Percentiles rank a stretch among this genome's conserved stretches.
Evolutionary conservation across 805 yeast species (phyloP).

Genomic region (Wickerhamiella galacta): DNA sequence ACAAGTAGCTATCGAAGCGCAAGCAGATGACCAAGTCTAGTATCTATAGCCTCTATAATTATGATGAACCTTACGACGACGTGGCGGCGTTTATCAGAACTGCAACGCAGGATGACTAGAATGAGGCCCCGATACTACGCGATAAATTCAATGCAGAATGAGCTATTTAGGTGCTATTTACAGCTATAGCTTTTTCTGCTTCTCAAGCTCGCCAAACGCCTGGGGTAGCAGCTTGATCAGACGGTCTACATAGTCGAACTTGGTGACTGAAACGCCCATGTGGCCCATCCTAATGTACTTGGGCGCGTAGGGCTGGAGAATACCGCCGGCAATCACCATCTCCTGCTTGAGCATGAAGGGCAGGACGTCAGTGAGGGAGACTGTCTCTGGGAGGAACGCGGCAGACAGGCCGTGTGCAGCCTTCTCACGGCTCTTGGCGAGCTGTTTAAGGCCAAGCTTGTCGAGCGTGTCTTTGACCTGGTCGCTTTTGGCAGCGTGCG

Average conservation of each 20-base stretch:
- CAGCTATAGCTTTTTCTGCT: too few relatives aligned
- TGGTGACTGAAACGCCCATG: slow-evolving; percentile 72
- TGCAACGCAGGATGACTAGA: too few relatives aligned
- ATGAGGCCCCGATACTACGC: too few relatives aligned
- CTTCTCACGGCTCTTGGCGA: slow-evolving; percentile 38
- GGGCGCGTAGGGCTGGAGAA: slow-evolving; percentile 61
- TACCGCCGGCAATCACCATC: slow-evolving; percentile 75
- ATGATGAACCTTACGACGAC: background rate
- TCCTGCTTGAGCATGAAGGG: slow-evolving; percentile 41
- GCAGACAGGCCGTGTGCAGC: slow-evolving; percentile 87
- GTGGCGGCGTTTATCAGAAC: background rate
- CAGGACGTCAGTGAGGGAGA: slow-evolving; percentile 52
- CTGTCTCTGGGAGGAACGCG: slow-evolving; percentile 60
- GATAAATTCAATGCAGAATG: too few relatives aligned
- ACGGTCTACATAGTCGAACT: slow-evolving; percentile 38
- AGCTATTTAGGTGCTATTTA: too few relatives aligned
- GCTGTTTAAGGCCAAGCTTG: slow-evolving; percentile 48
- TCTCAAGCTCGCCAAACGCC: too few relatives aligned
- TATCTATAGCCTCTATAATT: too few relatives aligned
- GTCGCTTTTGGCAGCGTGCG: slow-evolving; percentile 45
- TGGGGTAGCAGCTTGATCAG: slow-evolving; percentile 32
- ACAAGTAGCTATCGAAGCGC: too few relatives aligned
- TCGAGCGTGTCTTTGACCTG: slow-evolving; percentile 44
- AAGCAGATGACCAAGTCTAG: too few relatives aligned
- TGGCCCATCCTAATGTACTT: slow-evolving; percentile 90